Evolutionary conservation across 139 green algal genomes (phyloP).

Genomic region (Coelastrella sp.): DNA sequence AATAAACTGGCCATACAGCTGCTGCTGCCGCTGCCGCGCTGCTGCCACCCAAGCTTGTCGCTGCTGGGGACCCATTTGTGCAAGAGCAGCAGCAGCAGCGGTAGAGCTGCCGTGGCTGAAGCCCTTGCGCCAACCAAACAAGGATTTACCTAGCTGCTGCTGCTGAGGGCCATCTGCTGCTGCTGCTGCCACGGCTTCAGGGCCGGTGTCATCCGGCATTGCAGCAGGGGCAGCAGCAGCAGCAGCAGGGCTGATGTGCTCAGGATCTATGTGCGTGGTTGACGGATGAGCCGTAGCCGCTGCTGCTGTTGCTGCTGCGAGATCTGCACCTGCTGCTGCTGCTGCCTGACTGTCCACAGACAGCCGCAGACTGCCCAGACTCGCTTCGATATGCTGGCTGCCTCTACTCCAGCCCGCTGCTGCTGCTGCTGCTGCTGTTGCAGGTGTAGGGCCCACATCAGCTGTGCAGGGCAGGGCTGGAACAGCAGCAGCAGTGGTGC

Average conservation of each 20-base stretch:
- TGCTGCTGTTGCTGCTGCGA: neutral
- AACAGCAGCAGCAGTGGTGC: neutral
- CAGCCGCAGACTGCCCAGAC: too few relatives aligned
- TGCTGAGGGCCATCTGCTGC: neutral
- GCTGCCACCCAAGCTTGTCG: conserved; percentile 8
- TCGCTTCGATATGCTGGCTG: too few relatives aligned
- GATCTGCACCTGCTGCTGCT: neutral
- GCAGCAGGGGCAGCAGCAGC: neutral
- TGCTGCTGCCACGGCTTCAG: neutral
- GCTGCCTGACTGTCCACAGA: too few relatives aligned
- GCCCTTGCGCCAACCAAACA: neutral
- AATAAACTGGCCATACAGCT: conserved; percentile 35
- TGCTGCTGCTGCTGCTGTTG: neutral
- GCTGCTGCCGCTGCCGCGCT: conserved; percentile 38
- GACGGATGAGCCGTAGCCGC: neutral
- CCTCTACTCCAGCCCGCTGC: neutral
- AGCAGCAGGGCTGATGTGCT: neutral
- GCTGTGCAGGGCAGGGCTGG: neutral
- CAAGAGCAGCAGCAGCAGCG: neutral
- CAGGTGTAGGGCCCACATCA: neutral
- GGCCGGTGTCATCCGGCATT: neutral
- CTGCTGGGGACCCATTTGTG: neutral
- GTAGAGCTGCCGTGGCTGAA: neutral
- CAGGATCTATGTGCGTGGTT: too few relatives aligned
- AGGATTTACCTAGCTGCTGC: neutral